These are phyloP conservation scores for Pythium sukuiense DNA, from an alignment of 352 stramenopile genomes.

Conservation along the genomic window DNA sequence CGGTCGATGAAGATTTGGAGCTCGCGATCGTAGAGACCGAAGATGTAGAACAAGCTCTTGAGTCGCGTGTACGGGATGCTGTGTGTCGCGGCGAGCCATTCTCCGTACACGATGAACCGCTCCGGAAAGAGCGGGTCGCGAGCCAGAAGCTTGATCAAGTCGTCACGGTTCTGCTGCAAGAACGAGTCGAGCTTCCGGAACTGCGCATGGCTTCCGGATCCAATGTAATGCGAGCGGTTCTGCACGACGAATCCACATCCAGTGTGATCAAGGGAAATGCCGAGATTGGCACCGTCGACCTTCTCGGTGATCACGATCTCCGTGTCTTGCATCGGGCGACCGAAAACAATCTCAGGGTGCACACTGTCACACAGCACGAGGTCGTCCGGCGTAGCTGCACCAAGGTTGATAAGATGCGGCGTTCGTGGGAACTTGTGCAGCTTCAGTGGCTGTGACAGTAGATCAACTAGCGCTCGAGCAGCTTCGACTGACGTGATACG, in stretches of 20 bases:
- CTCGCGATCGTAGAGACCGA: slow-evolving; percentile 77
- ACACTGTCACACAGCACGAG: slow-evolving; percentile 34
- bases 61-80: slow-evolving; percentile 78
- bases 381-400: slow-evolving; percentile 58
- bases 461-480: slow-evolving; percentile 32
- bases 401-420: slow-evolving; percentile 54
- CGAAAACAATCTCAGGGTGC: slow-evolving; percentile 18
- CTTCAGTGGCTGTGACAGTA: slow-evolving; percentile 38
- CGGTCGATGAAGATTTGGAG: slow-evolving; percentile 18
- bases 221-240: slow-evolving; percentile 79
- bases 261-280: slow-evolving; percentile 58
- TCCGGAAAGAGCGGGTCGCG: slow-evolving; percentile 56
- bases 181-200: slow-evolving; percentile 69
- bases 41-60: slow-evolving; percentile 70
- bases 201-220: slow-evolving; percentile 54
- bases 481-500: slow-evolving; percentile 53
- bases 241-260: slow-evolving; percentile 59
- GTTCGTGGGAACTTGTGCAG: slow-evolving; percentile 68
- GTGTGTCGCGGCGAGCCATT: slow-evolving; percentile 81
- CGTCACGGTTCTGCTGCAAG: slow-evolving; percentile 37
- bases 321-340: slow-evolving; percentile 19
- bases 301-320: slow-evolving; percentile 77
- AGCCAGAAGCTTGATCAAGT: slow-evolving; percentile 45
- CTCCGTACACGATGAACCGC: slow-evolving; percentile 77
- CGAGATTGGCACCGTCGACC: slow-evolving; percentile 84